Percentiles rank a stretch among this genome's conserved stretches.
Evolutionary conservation across 1,284 basidiomycete genomes (phyloP).

Genomic region (Puccinia novopanici): DNA sequence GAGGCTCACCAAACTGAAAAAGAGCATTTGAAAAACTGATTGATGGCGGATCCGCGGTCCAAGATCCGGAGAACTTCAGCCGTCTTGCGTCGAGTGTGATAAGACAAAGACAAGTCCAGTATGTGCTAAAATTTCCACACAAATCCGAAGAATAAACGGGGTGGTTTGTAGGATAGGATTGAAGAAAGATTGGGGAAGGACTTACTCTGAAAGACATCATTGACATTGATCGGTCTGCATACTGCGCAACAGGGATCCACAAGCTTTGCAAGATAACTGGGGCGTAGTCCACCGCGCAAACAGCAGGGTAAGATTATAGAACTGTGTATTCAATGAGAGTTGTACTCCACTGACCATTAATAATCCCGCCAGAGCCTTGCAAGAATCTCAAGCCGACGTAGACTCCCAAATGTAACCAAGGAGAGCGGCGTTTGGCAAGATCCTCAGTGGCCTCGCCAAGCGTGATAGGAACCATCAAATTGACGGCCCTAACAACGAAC

Average conservation of each 20-base stretch:
- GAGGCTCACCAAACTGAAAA: slow-evolving; percentile 43
- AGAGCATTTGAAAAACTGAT: slow-evolving; percentile 51
- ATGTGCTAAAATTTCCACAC: slow-evolving; percentile 54
- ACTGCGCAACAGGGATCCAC: slow-evolving; percentile 72
- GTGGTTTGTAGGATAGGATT: too few relatives aligned
- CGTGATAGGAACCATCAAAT: slow-evolving; percentile 71
- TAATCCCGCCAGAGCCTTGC: slow-evolving; percentile 60
- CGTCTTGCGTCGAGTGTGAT: slow-evolving; percentile 73
- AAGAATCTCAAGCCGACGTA: slow-evolving; percentile 60
- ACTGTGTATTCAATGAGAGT: too few relatives aligned
- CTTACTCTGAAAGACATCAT: slow-evolving; percentile 67
- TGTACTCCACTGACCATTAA: slow-evolving; percentile 54
- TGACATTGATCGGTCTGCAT: slow-evolving; percentile 66
- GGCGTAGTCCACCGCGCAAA: slow-evolving; percentile 15
- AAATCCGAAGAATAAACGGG: too few relatives aligned
- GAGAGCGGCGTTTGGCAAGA: slow-evolving; percentile 56
- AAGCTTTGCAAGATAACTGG: slow-evolving; percentile 56
- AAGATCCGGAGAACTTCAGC: slow-evolving; percentile 70
- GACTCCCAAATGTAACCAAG: slow-evolving; percentile 56
- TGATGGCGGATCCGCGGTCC: slow-evolving; percentile 67
- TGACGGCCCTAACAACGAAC: slow-evolving; percentile 73
- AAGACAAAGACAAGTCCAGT: slow-evolving; percentile 71
- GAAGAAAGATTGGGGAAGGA: slow-evolving; percentile 59
- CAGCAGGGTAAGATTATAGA: neutral
- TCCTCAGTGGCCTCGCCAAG: slow-evolving; percentile 69